Base-by-base conservation (phyloP, 2,329 filamentous ascomycete species). In the Diaporthe capsici region DNA sequence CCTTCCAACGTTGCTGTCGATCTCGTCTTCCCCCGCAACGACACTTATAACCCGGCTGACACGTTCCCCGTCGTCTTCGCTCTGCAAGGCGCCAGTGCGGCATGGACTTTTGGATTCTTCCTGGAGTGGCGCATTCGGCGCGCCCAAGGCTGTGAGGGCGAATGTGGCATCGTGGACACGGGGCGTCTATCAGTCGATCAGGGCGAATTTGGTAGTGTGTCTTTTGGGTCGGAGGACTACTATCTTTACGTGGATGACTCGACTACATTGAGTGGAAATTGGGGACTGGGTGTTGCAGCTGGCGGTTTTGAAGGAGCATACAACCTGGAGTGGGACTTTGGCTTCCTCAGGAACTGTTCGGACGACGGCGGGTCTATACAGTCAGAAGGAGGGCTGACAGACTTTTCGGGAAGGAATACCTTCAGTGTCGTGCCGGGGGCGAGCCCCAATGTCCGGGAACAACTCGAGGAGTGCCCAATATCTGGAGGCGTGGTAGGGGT, bases 1-100 rank as follows among this genome's bases (percentile, higher is more conserved):
- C 72, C 89, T 88, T 39, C 72, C 2, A 70, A 13, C 17, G 60
- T 81, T n/a, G 81, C 82, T 58, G 63, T 82, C 63, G 81, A 79
- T 74, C 42, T 82, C 12, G 75, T 82, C 55, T 83, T 82, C 75
- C 82, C 82, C 1, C 82, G 81, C 74, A 82, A 83, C 77, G 79
- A 79, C 61, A 82, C 80, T 13, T 82, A 82, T 44, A 79, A 76
- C 76, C 80, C 80, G 1, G 73, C 77, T 1, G 57, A 76, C 17
- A 34, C 72, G 4, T 81, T 82, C 71, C 81, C 82, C 67, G 71
- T 83, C 44, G 76, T 83, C 25, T 81, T 82, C 61, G 82, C 80
- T 0, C 44, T 83, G 10, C 79, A 79, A 72, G 82, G 82, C 72
- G 65, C 79, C 55, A 72, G 70, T 22, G 70, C 70, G 2, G 70